Evolutionary conservation across 192 early-diverging fungal genomes (phyloP).

Genomic region (Entomortierella lignicola): DNA sequence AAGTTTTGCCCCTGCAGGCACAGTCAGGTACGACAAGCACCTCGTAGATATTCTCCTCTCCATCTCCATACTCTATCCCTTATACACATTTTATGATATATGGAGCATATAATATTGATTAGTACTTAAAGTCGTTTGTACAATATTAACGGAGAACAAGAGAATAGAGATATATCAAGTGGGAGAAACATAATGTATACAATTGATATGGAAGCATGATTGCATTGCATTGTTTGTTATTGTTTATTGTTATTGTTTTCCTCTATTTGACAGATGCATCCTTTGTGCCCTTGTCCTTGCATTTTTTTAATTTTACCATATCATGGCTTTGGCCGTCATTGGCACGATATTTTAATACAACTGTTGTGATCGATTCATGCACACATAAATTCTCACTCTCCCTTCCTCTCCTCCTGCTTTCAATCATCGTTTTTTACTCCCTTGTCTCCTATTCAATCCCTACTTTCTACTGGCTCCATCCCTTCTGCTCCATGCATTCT

Average conservation of each 20-base stretch:
- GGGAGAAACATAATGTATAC: background rate
- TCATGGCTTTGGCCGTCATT: background rate
- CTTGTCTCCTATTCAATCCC: background rate
- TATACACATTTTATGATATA: too few relatives aligned
- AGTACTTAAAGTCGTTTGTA: too few relatives aligned
- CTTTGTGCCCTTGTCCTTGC: background rate
- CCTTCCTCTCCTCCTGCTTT: conserved; percentile 1
- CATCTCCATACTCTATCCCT: too few relatives aligned
- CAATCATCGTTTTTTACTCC: too few relatives aligned
- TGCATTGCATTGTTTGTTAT: conserved; percentile 4
- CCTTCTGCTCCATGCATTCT: too few relatives aligned
- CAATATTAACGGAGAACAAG: too few relatives aligned
- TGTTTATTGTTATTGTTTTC: background rate
- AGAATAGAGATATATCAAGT: background rate
- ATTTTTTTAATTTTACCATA: background rate
- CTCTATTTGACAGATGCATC: conserved; percentile 3
- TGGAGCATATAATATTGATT: too few relatives aligned
- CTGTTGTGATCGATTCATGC: conserved; percentile 6
- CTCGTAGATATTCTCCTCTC: background rate
- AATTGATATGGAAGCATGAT: background rate
- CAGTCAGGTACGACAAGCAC: conserved; percentile 11
- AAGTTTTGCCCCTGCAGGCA: conserved; percentile 20
- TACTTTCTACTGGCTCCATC: background rate
- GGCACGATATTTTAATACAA: conserved; percentile 40
- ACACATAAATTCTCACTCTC: background rate